Conservation (phyloP, 129 eudicot species). For the Daucus carota region DH1_v3.0 NC_030382.2:48676001-48676500, state of each 20-base stretch:
- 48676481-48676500: conserved; percentile 3
- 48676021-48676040: conserved; percentile 20
- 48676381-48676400: conserved; percentile 66
- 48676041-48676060: background rate
- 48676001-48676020: background rate
- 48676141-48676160: conserved; percentile 14
- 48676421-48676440: conserved; percentile 42
- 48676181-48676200: background rate
- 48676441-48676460: background rate
- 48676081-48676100: background rate
- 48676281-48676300: conserved; percentile 29
- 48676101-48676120: background rate
- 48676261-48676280: conserved; percentile 27
- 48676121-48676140: background rate
- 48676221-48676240: conserved; percentile 10
- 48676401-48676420: conserved; percentile 49
- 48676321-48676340: too few species aligned
- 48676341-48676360: conserved; percentile 21
- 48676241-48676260: conserved; percentile 7
- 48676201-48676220: background rate
- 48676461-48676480: background rate
- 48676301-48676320: conserved; percentile 21
- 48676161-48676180: background rate
- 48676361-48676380: conserved; percentile 56
- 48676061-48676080: background rate